Conservation (phyloP, 2,329 filamentous ascomycete genomes). For the Colletotrichum costaricense region DNA sequence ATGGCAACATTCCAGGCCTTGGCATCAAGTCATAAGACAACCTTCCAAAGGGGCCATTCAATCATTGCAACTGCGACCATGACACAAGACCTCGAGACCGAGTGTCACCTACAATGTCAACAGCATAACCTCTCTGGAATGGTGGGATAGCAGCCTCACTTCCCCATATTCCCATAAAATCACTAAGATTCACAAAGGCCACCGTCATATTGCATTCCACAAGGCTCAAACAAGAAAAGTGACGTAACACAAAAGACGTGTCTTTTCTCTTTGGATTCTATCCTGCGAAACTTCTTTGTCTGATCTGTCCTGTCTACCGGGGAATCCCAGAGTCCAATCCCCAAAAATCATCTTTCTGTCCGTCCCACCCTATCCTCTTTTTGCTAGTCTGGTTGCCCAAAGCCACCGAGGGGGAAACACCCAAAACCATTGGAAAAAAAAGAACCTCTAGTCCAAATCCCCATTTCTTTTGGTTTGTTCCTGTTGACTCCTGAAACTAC, state of each 20-base stretch:
- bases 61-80: no score
- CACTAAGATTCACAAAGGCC: neutral
- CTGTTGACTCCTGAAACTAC: slow-evolving; percentile 32
- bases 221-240: neutral
- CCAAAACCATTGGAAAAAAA: slow-evolving; percentile 17
- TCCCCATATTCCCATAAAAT: neutral
- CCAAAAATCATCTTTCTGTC: neutral
- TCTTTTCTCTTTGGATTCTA: slow-evolving; percentile 12
- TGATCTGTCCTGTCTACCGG: slow-evolving; percentile 14
- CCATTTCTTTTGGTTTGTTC: slow-evolving; percentile 4
- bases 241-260: neutral
- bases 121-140: no score
- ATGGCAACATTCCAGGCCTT: no score
- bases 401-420: neutral
- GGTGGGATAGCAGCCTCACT: neutral
- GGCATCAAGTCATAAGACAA: no score
- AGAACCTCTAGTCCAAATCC: slow-evolving; percentile 5
- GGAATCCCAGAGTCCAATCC: slow-evolving; percentile 32
- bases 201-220: neutral
- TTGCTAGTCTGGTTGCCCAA: slow-evolving; percentile 6
- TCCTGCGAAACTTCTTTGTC: slow-evolving; percentile 14
- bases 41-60: no score
- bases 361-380: slow-evolving; percentile 15
- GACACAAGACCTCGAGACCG: no score
- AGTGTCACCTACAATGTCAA: no score